These are phyloP conservation scores for Proteromonas lacertae DNA, from an alignment of 352 stramenopile species.

Conservation along the genomic window DNA sequence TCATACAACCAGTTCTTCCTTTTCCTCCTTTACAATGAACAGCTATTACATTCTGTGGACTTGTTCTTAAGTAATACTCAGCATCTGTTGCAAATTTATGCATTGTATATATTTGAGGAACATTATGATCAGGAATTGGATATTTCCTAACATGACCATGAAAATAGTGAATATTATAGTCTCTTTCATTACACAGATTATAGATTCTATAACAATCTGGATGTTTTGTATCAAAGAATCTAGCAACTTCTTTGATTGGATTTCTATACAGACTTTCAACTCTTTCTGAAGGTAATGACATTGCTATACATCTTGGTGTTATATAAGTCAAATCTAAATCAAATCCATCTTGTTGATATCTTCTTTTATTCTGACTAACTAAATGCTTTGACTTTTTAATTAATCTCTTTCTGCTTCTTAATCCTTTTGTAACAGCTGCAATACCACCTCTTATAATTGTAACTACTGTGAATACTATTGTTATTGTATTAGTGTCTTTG, in stretches of 20 bases:
- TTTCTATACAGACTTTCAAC: conserved; percentile 35
- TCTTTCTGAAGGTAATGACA: conserved; percentile 42
- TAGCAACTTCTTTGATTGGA: conserved; percentile 26
- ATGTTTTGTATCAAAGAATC: conserved; percentile 45
- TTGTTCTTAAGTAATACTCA: conserved; percentile 6
- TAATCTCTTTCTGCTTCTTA: no score
- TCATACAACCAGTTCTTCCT: conserved; percentile 47
- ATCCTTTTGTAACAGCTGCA: no score
- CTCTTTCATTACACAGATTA: conserved; percentile 40
- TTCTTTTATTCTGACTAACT: conserved; percentile 48
- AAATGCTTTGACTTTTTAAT: no score
- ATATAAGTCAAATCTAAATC: conserved; percentile 62
- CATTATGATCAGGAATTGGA: conserved; percentile 12
- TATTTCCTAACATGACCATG: conserved; percentile 5
- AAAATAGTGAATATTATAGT: conserved; percentile 5
- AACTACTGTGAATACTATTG: no score
- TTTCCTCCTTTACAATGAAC: conserved; percentile 54
- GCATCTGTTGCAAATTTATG: conserved; percentile 8
- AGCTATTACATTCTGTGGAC: conserved; percentile 27
- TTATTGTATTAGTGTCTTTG: no score
- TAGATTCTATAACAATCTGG: conserved; percentile 36
- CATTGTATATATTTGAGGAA: conserved; percentile 7
- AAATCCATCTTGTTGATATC: conserved; percentile 41
- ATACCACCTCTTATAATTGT: no score
- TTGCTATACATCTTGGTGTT: conserved; percentile 32